Percentiles rank a stretch among this genome's conserved stretches.
These are phyloP conservation scores for Globisporangium polare DNA, from an alignment of 352 stramenopile genomes.

Conservation along the genomic window DNA sequence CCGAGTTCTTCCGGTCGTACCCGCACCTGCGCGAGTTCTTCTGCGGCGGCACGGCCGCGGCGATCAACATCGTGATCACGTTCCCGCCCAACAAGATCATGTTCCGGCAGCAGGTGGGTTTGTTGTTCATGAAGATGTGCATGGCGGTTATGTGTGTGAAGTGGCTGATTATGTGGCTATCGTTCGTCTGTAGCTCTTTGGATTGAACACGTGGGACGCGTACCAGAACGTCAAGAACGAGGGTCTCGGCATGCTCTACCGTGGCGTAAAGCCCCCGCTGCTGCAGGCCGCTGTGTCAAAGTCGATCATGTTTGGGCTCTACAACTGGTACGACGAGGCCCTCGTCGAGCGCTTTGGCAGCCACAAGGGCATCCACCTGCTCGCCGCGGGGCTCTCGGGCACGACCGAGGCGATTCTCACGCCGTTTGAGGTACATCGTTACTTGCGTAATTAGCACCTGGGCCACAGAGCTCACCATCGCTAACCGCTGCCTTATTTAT, in stretches of 20 bases:
- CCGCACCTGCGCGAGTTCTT: slow-evolving; percentile 80
- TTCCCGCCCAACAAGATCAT: slow-evolving; percentile 90
- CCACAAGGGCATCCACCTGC: slow-evolving; percentile 35
- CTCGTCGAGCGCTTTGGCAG: slow-evolving; percentile 44
- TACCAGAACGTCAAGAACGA: slow-evolving; percentile 64
- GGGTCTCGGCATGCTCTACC: slow-evolving; percentile 67
- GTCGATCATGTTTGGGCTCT: slow-evolving; percentile 89
- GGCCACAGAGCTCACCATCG: background rate
- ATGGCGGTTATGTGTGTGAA: background rate
- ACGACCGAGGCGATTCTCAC: slow-evolving; percentile 82
- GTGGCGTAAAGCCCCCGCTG: slow-evolving; percentile 80
- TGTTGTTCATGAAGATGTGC: background rate
- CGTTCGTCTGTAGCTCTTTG: slow-evolving; percentile 52
- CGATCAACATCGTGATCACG: slow-evolving; percentile 86
- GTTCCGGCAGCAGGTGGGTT: slow-evolving; percentile 85
- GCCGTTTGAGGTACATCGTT: slow-evolving; percentile 68
- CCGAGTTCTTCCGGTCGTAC: slow-evolving; percentile 42
- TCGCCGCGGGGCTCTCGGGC: slow-evolving; percentile 64
- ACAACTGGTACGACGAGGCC: slow-evolving; percentile 81
- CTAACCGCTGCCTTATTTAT: background rate
- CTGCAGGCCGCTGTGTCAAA: slow-evolving; percentile 85
- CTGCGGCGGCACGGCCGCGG: slow-evolving; percentile 72
- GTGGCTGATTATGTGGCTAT: background rate
- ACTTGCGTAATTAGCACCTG: background rate
- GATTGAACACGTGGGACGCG: slow-evolving; percentile 63